These are phyloP conservation scores for Coriolopsis trogii DNA, from an alignment of 1,284 basidiomycete genomes.

Conservation along the genomic window DNA sequence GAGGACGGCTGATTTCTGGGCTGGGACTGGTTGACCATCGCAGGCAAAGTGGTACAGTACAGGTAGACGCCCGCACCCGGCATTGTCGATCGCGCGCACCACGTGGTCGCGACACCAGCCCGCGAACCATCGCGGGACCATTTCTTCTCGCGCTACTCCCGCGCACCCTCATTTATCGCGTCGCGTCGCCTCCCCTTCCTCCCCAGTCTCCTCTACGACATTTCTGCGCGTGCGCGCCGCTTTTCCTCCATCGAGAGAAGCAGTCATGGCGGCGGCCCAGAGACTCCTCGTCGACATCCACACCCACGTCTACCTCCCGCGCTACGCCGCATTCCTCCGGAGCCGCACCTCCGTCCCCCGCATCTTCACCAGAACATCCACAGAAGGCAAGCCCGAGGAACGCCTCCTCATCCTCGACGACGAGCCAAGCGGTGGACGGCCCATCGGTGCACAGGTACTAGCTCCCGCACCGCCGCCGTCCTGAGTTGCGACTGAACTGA, in stretches of 20 bases:
- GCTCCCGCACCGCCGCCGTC: slow-evolving; percentile 2
- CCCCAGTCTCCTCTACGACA: not conserved
- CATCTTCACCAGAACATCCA: slow-evolving; percentile 56
- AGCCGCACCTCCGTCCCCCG: slow-evolving; percentile 64
- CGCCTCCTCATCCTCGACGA: slow-evolving; percentile 75
- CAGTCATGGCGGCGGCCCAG: slow-evolving; percentile 27
- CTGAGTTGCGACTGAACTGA: slow-evolving; percentile 24
- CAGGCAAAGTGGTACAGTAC: not conserved
- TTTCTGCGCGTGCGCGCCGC: not conserved
- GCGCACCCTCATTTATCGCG: not conserved
- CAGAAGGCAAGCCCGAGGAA: slow-evolving; percentile 55
- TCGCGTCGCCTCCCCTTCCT: not conserved
- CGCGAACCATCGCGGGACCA: slow-evolving; percentile 6
- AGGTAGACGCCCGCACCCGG: not conserved
- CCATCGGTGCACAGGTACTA: slow-evolving; percentile 63
- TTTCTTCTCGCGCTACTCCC: not conserved
- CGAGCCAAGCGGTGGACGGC: slow-evolving; percentile 76
- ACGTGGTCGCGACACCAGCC: slow-evolving; percentile 20
- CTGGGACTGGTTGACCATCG: not conserved
- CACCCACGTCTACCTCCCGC: slow-evolving; percentile 81
- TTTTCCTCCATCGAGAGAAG: not conserved
- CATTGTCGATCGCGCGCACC: not conserved
- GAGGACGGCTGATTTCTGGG: not conserved
- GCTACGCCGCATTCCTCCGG: slow-evolving; percentile 68
- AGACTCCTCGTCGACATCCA: slow-evolving; percentile 73